These are phyloP conservation scores for Aspergillus sp. DNA, from an alignment of 2,329 filamentous ascomycete species.

Conservation along the genomic window DNA sequence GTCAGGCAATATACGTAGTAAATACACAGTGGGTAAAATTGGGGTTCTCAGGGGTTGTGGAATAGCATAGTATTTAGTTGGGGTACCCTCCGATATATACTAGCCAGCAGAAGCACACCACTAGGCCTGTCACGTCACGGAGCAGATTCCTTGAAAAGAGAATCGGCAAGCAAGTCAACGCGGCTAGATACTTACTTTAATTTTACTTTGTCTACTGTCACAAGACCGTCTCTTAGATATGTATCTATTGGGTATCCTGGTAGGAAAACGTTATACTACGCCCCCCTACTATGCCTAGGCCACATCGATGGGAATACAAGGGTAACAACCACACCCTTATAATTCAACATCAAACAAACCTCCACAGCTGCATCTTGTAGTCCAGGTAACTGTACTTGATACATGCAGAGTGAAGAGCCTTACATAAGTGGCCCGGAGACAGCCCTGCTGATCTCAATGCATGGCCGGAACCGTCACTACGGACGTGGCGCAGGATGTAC, in stretches of 20 bases:
- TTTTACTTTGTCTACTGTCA: not conserved
- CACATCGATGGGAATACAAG: not conserved
- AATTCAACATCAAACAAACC: no score
- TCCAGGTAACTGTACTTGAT: not conserved
- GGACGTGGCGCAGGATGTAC: slow-evolving; percentile 14
- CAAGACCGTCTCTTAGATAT: not conserved
- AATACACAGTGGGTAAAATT: not conserved
- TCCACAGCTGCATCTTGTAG: not conserved
- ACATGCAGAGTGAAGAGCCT: not conserved
- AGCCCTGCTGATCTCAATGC: slow-evolving; percentile 1
- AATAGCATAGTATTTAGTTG: not conserved
- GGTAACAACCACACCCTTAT: no score
- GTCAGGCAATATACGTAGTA: not conserved
- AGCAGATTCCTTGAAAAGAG: not conserved
- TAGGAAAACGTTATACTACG: not conserved
- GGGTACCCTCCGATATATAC: not conserved
- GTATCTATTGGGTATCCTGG: not conserved
- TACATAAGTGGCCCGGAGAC: slow-evolving; percentile 1
- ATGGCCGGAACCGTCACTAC: not conserved
- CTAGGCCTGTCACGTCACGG: not conserved
- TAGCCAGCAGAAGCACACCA: not conserved
- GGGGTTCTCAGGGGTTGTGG: not conserved
- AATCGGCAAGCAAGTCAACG: not conserved
- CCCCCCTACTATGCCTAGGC: not conserved
- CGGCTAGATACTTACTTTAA: not conserved